A percentile compares a stretch with the other conserved stretches of the same genome.
phyloP scores from a whole-genome alignment of 208 protist species.

The Acanthamoeba rhysodes region DNA sequence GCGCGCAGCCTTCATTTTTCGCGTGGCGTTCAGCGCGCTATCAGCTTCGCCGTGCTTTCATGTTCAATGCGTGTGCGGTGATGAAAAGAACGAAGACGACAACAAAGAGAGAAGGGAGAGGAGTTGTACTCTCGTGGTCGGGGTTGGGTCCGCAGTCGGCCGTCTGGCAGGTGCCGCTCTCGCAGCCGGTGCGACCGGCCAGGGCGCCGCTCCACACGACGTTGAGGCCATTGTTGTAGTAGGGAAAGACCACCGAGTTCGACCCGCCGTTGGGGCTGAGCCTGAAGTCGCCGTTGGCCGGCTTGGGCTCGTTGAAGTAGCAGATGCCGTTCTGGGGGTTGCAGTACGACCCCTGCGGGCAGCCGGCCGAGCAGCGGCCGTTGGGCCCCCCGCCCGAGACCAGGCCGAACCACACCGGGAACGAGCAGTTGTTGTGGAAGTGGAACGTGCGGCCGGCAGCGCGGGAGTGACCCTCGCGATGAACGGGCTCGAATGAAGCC shows the following conservation, averaged over 20 bases:
- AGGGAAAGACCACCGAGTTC: not conserved
- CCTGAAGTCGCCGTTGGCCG: not conserved
- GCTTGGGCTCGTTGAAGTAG: conserved; percentile 6
- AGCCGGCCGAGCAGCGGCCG: not conserved
- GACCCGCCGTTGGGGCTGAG: not conserved
- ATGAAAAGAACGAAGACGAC: not conserved
- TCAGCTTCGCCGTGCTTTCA: not conserved
- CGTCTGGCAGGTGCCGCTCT: conserved; percentile 13
- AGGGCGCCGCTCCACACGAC: not conserved
- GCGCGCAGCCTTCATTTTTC: not conserved
- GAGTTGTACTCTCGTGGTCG: not conserved
- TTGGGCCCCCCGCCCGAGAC: not conserved
- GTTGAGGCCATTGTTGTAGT: conserved; percentile 26
- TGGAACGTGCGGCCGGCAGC: not conserved
- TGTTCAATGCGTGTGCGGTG: not conserved
- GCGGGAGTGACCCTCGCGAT: no score
- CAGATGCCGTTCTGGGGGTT: conserved; percentile 10
- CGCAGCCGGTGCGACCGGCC: not conserved
- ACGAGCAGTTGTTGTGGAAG: conserved; percentile 4
- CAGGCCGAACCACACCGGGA: conserved; percentile 15
- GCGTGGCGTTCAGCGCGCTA: no score
- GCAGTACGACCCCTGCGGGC: not conserved
- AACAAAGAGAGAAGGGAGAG: not conserved
- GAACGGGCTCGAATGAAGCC: not conserved
- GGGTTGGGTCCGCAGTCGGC: conserved; percentile 20